Evolutionary conservation across 345 rosid species (phyloP).

Genomic region (Aquilaria yunnanensis): DNA sequence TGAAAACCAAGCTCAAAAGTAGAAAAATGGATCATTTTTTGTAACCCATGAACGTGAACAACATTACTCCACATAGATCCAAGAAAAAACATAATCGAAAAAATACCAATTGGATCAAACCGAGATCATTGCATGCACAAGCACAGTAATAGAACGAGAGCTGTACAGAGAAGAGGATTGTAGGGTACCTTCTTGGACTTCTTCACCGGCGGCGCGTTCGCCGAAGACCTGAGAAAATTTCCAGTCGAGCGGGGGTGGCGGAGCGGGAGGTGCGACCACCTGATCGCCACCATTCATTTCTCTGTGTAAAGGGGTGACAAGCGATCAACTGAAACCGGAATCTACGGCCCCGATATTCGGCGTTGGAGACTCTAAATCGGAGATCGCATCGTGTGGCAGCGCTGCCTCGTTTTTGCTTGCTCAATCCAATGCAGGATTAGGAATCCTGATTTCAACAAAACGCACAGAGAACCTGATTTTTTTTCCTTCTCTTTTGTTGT

Average conservation of each 20-base stretch:
- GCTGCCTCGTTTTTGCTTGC: neutral
- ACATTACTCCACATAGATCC: conserved; percentile 43
- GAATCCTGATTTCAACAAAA: conserved; percentile 11
- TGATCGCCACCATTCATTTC: conserved; percentile 60
- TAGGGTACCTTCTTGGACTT: conserved; percentile 77
- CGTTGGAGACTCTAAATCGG: conserved; percentile 11
- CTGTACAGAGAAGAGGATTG: neutral
- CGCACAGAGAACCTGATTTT: neutral
- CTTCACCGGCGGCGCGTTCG: conserved; percentile 90
- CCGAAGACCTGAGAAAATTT: conserved; percentile 99
- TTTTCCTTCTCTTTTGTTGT: neutral
- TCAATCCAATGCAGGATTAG: conserved; percentile 1
- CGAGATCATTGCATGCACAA: conserved; percentile 17
- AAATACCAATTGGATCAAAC: conserved; percentile 41
- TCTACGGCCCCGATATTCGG: conserved; percentile 6
- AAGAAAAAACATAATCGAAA: conserved; percentile 17
- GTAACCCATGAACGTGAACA: conserved; percentile 15
- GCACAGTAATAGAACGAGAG: neutral
- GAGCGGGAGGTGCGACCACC: conserved; percentile 32
- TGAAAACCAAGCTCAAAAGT: neutral
- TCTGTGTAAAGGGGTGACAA: neutral
- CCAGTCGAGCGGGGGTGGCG: conserved; percentile 73
- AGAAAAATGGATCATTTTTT: conserved; percentile 12
- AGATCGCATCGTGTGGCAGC: conserved; percentile 16
- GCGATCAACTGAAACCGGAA: conserved; percentile 3